phyloP scores from a whole-genome alignment of 805 yeast species.

The Torulaspora indica region DNA sequence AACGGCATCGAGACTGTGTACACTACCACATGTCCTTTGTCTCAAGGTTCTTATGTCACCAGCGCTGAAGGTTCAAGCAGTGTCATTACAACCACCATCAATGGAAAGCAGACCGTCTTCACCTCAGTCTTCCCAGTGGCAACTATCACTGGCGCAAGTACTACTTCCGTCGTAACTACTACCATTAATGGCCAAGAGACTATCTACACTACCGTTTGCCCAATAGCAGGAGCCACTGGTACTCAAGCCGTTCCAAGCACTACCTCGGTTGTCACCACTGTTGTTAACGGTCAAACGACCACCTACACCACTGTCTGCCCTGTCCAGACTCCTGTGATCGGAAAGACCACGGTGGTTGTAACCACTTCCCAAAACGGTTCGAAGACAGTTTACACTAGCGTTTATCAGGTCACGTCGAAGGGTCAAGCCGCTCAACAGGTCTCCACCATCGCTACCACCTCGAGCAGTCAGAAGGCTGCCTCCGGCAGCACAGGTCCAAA shows the following conservation, averaged over 20 bases:
- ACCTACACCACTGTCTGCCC: constrained; percentile 5
- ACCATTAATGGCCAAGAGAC: constrained; percentile 14
- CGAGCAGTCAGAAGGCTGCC: constrained; percentile 2
- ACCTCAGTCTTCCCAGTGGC: constrained; percentile 15
- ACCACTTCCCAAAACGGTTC: constrained; percentile 10
- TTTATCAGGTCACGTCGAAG: constrained; percentile 10
- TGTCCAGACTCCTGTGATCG: not conserved
- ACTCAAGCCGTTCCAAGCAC: not conserved
- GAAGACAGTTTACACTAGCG: constrained; percentile 13
- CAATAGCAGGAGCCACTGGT: constrained; percentile 1
- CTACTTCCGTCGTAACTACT: constrained; percentile 11
- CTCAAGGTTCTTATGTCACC: not conserved
- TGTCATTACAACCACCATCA: constrained; percentile 9
- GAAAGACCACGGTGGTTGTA: constrained; percentile 7
- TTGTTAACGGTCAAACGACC: constrained; percentile 2
- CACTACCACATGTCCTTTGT: constrained; percentile 19
- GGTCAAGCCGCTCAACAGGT: not conserved
- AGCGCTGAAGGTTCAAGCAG: no score
- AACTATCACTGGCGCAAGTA: not conserved
- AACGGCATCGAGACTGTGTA: constrained; percentile 10
- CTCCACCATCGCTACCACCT: constrained; percentile 5
- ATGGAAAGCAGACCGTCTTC: constrained; percentile 8
- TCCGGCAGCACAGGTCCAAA: no score
- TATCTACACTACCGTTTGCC: constrained; percentile 17
- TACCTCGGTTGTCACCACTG: constrained; percentile 11